Evolutionary conservation across 345 rosid genomes (phyloP), one percentile per base, ranked within the genome.

Genomic region (Pistacia vera): DNA sequence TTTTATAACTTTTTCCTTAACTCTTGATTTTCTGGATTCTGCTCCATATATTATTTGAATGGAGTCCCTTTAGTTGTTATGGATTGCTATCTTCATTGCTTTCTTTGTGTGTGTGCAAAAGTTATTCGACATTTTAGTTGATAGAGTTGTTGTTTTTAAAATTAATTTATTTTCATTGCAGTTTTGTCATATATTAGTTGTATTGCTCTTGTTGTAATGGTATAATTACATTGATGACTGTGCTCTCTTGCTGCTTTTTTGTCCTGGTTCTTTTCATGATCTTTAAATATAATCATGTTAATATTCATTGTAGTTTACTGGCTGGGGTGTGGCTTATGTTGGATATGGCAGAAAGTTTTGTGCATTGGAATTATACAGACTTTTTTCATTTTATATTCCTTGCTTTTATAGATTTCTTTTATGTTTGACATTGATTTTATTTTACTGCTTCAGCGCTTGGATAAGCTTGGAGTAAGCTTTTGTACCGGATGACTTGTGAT

Each of bases 401-500:
- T 20, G 30, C 30, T 58, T 41, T 12, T 74, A 16, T 38, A 63
- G 8, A 28, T 4, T 49, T 51, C 16, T 63, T 65, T 55, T 38
- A 25, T 75, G 61, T 13, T 35, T 79, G 20, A 62, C 46, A 36
- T 54, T 68, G 41, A 66, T 8, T 36, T 73, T 49, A 52, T 58
- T 36, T 36, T 72, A 54, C 52, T 35, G 51, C 62, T 79, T 76
- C 84, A 90, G 90, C 81, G 77, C 64, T 77, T 90, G 81, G 92
- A 85, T 54, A 81, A 80, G 69, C 46, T 69, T 36, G 92, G 94
- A 73, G 86, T 90, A 55, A 84, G 85, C 81, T 90, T 88, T 73
- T 90, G 91, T 74, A 74, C 87, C 85, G 89, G 73, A 85, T 83
- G 1, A 86, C 93, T 9, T 68, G 80, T 51, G 89, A 90, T 62